These are phyloP conservation scores for Picochlorum sp. DNA, from an alignment of 139 green algal species.

Conservation along the genomic window DNA sequence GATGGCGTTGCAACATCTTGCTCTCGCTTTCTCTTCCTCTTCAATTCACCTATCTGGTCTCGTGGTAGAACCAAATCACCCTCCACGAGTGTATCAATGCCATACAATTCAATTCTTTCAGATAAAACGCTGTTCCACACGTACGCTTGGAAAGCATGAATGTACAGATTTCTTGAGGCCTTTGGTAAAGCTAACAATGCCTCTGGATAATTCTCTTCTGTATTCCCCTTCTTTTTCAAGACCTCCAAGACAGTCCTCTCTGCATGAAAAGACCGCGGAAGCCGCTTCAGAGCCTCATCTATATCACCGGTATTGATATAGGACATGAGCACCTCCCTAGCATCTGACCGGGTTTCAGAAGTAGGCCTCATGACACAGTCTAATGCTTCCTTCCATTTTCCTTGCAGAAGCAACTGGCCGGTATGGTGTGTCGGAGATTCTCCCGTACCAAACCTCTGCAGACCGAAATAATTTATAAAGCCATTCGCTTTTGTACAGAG, in stretches of 20 bases:
- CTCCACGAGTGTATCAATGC: conserved; percentile 1
- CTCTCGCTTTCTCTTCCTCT: background rate
- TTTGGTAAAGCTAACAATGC: conserved; percentile 58
- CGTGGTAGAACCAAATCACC: conserved; percentile 8
- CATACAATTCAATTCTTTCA: conserved; percentile 4
- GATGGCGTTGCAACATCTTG: background rate
- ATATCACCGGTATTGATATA: conserved; percentile 33
- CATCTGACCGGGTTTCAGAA: conserved; percentile 15
- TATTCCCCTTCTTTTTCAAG: background rate
- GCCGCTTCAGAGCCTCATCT: conserved; percentile 37
- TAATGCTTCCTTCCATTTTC: conserved; percentile 59
- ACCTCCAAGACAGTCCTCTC: conserved; percentile 42
- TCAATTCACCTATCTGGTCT: background rate
- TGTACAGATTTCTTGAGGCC: conserved; percentile 82
- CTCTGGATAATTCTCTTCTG: background rate
- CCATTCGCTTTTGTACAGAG: conserved; percentile 39
- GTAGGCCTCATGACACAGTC: conserved; percentile 49
- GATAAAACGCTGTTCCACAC: conserved; percentile 77
- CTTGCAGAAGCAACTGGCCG: conserved; percentile 59
- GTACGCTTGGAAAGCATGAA: conserved; percentile 86
- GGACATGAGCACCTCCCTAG: conserved; percentile 15
- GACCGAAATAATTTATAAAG: conserved; percentile 94
- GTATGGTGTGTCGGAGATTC: conserved; percentile 68
- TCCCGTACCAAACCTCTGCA: conserved; percentile 88
- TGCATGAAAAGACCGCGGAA: conserved; percentile 42